These are phyloP conservation scores for Fragaria vesca DNA, from an alignment of 306 rosid species.

Conservation along the genomic window DNA sequence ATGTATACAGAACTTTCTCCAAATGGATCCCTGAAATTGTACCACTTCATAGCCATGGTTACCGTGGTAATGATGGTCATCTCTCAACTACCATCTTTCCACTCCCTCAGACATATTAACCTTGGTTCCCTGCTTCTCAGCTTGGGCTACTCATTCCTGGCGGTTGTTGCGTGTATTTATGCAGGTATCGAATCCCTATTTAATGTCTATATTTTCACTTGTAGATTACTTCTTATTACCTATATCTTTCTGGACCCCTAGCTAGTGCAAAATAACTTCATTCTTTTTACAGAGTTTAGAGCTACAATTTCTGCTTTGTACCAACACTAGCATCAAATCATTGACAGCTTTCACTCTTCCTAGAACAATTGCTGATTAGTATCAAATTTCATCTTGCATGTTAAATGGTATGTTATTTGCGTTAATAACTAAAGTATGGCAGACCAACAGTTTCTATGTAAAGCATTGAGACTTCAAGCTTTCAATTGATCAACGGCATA, in stretches of 20 bases:
- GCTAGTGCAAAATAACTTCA: not conserved
- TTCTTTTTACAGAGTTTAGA: not conserved
- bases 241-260: not conserved
- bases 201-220: not conserved
- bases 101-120: conserved; percentile 84
- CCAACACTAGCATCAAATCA: not conserved
- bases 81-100: conserved; percentile 89
- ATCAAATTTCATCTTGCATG: not conserved
- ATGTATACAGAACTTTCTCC: conserved; percentile 67
- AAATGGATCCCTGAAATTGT: conserved; percentile 71
- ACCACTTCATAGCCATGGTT: conserved; percentile 92
- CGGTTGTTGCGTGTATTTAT: conserved; percentile 67
- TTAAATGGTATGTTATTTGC: not conserved
- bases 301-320: not conserved
- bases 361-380: not conserved
- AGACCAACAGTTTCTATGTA: not conserved
- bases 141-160: conserved; percentile 70
- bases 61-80: conserved; percentile 69
- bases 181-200: conserved; percentile 45
- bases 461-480: not conserved
- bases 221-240: not conserved
- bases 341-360: not conserved
- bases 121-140: conserved; percentile 67
- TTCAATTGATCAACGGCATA: not conserved
- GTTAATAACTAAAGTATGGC: not conserved